Percentiles rank a stretch among this genome's conserved stretches.
phyloP scores from a whole-genome alignment of 306 rosid species.

The Alnus glutinosa region DNA sequence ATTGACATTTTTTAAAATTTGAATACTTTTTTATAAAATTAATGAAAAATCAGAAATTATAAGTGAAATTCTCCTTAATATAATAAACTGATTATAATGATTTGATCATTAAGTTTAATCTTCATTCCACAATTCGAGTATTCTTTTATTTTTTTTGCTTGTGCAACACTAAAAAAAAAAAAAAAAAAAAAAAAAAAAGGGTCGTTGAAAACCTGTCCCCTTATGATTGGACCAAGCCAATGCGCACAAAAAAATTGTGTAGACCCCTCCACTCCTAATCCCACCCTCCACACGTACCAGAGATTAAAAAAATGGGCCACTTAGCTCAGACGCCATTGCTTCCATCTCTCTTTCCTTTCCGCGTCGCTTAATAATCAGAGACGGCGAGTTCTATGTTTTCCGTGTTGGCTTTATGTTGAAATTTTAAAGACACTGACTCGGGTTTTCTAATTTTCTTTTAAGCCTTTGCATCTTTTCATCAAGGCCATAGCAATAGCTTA shows the following conservation, averaged over 20 bases:
- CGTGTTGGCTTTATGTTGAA: too few relatives aligned
- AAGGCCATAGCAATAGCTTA: constrained; percentile 8
- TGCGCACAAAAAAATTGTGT: not conserved
- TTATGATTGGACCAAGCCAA: not conserved
- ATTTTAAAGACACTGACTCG: constrained; percentile 20
- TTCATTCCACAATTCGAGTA: too few relatives aligned
- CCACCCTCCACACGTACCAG: not conserved
- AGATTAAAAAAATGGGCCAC: not conserved
- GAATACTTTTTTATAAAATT: too few relatives aligned
- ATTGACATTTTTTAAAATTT: too few relatives aligned
- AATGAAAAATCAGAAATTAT: too few relatives aligned
- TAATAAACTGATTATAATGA: too few relatives aligned
- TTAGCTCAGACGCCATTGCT: not conserved
- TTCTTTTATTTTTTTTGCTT: too few relatives aligned
- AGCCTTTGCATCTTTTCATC: constrained; percentile 21
- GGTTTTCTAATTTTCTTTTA: constrained; percentile 31
- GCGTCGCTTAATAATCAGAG: constrained; percentile 34
- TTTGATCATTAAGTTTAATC: too few relatives aligned
- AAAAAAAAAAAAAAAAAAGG: too few relatives aligned
- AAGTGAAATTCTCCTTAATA: too few relatives aligned
- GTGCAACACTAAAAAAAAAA: not conserved
- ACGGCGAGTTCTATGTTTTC: constrained; percentile 11
- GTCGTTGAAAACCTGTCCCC: not conserved
- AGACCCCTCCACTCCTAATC: not conserved
- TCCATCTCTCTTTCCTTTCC: constrained; percentile 17